A percentile compares a stretch with the other conserved stretches of the same genome.
Evolutionary conservation across 1,284 basidiomycete genomes (phyloP).

Genomic region (Ustilago loliicola): DNA sequence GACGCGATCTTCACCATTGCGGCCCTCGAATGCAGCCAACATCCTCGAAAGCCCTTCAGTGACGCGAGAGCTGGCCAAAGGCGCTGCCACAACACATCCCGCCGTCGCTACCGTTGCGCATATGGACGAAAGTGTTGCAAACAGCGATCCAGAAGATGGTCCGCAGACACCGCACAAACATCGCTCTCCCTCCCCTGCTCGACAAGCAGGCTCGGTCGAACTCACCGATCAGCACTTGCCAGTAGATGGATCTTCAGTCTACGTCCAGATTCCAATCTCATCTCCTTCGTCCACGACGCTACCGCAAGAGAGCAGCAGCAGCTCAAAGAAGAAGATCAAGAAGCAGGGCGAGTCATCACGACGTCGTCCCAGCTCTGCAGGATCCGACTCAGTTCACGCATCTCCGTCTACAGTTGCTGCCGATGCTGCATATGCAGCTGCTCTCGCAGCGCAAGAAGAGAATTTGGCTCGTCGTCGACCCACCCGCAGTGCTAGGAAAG

Average conservation of each 20-base stretch:
- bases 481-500: slow-evolving; percentile 24
- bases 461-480: slow-evolving; percentile 32
- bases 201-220: background rate
- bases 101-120: background rate
- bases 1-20: slow-evolving; percentile 18
- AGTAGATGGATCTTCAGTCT: slow-evolving; percentile 10
- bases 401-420: slow-evolving; percentile 10
- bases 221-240: background rate
- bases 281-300: slow-evolving; percentile 10
- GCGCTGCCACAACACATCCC: background rate
- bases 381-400: slow-evolving; percentile 5
- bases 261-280: slow-evolving; percentile 30
- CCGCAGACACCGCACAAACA: slow-evolving; percentile 2
- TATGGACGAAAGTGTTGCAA: slow-evolving; percentile 17
- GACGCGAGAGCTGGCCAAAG: background rate
- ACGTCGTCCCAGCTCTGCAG: slow-evolving; percentile 19
- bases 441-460: slow-evolving; percentile 38
- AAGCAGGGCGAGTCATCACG: slow-evolving; percentile 13
- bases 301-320: slow-evolving; percentile 5
- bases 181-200: slow-evolving; percentile 7
- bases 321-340: slow-evolving; percentile 18
- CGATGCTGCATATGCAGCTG: slow-evolving; percentile 46
- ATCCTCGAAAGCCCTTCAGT: slow-evolving; percentile 5
- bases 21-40: slow-evolving; percentile 21
- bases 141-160: slow-evolving; percentile 31